Base-by-base conservation (phyloP, 805 yeast genomes). In the Suhomyces faveliae region DNA sequence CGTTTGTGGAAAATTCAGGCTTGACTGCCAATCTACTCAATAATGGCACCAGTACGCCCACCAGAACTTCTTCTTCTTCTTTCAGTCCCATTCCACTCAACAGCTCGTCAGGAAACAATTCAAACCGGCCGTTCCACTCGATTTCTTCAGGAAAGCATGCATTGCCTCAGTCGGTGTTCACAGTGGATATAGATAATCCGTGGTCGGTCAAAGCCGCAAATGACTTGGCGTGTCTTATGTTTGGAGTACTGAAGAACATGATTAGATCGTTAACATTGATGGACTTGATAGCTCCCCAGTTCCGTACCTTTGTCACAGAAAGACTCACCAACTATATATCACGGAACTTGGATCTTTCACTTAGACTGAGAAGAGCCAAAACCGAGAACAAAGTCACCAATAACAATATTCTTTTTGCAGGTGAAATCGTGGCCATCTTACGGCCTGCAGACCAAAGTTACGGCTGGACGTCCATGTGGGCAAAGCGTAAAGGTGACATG, bases 381-480 rank as follows among this genome's bases (percentile, higher is more conserved):
- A 43, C 52, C 11, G 40, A 41, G 8, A 59, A 47, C 10, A 58
- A 52, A 35, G 51, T 52, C 21, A 55, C 51, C n/a, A 52, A 52
- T 43, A 61, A 61, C 38, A 79, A 79, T 49, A 76, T 84, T 43
- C 79, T 85, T 0, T 87, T 87, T 60, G 79, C 90, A 1, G 97
- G 97, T 49, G 94, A 88, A 57, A 82, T 90, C 42, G 82, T 89
- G 10, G 96, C 95, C 8, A 85, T 90, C 41, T 73, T 79, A 35
- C 77, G 89, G 55, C 81, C 84, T 11, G 86, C 87, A 13, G 75
- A 70, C 42, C 77, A 77, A 42, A 77, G 77, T 23, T 70, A 79
- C 49, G 87, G 91, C 0, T 84, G 96, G 87, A 90, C 96, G 9
- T 87, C 96, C 0, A 66, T 91, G 47, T 92, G 97, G 97, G 96